Evolutionary conservation across 2,329 filamentous ascomycete genomes (phyloP).

Genomic region (Fusarium aywerte): DNA sequence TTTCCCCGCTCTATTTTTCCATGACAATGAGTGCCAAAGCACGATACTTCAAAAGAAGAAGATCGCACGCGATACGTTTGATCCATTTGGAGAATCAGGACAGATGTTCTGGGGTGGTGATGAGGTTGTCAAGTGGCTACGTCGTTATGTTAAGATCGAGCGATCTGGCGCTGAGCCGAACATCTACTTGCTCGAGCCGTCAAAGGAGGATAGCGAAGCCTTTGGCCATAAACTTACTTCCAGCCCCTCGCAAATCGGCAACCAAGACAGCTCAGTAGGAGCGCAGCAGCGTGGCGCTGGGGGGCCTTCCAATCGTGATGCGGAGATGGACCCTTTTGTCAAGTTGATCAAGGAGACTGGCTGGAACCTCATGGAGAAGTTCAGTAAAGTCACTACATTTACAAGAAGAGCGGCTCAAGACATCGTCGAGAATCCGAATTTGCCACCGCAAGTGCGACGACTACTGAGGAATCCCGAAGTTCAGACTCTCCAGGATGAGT

Average conservation of each 20-base stretch:
- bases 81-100: constrained; percentile 86
- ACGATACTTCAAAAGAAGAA: constrained; percentile 95
- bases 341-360: constrained; percentile 94
- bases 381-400: constrained; percentile 97
- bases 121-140: constrained; percentile 91
- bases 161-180: constrained; percentile 87
- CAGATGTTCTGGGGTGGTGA: constrained; percentile 98
- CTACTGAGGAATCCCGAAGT: constrained; percentile 92
- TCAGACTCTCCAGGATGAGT: constrained; percentile 94
- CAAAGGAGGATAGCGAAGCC: constrained; percentile 81
- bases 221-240: constrained; percentile 75
- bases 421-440: constrained; percentile 86
- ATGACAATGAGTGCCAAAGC: constrained; percentile 95
- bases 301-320: constrained; percentile 64
- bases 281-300: constrained; percentile 47
- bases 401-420: constrained; percentile 92
- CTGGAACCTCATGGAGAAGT: constrained; percentile 96
- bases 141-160: constrained; percentile 83
- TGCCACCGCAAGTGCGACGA: constrained; percentile 88
- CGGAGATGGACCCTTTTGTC: constrained; percentile 89
- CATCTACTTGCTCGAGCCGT: constrained; percentile 90
- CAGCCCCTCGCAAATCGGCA: constrained; percentile 40
- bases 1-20: constrained; percentile 96
- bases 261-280: constrained; percentile 50
- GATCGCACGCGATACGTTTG: constrained; percentile 83